Base-by-base conservation (phyloP, 2,329 filamentous ascomycete species). In the Ophiostoma perfectum region DNA sequence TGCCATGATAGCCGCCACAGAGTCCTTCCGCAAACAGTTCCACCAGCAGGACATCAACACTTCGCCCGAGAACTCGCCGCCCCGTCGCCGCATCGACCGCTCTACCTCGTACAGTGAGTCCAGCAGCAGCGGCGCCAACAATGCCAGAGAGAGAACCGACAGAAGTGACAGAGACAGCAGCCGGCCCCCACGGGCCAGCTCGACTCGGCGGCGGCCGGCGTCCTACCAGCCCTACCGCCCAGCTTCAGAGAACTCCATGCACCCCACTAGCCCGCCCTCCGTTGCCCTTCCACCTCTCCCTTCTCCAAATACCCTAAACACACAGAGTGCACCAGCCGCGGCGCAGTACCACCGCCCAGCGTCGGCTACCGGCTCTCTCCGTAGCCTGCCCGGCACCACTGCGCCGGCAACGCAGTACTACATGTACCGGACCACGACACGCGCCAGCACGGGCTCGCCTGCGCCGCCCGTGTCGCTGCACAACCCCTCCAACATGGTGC, bases 1-100 rank as follows among this genome's bases (percentile, higher is more conserved):
- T 52, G 75, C 74, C 63, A 76, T 77, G 74, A 71, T 73, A 2
- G 72, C 73, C 18, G 75, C 74, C 38, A 75, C 75, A 3, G 74
- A 75, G 64, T 74, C 75, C 7, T 74, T 76, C 60, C 70, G 72
- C 44, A 67, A 66, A 14, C 73, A 75, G 71, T 73, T 73, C 47
- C 70, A 71, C 14, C 68, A 72, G 18, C 62, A 71, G 36, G 58
- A 62, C 14, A 63, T 16, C 60, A 18, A 42, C 16, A 5, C 41
- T n/a, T 64, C 62, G 62, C 62, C 39, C 41, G 36, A 39, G 14
- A 39, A 41, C 38, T 64, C 63, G 4, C 41, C 41, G 3, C 8
- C 63, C 8, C 63, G 41, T 11, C 62, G 39, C 62, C 39, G 39
- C 62, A 27, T 38, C 8, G 38, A 7, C 9, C 66, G 39, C 14